Conservation (phyloP, 2,329 filamentous ascomycete genomes). For the Epichloe sylvatica region DNA sequence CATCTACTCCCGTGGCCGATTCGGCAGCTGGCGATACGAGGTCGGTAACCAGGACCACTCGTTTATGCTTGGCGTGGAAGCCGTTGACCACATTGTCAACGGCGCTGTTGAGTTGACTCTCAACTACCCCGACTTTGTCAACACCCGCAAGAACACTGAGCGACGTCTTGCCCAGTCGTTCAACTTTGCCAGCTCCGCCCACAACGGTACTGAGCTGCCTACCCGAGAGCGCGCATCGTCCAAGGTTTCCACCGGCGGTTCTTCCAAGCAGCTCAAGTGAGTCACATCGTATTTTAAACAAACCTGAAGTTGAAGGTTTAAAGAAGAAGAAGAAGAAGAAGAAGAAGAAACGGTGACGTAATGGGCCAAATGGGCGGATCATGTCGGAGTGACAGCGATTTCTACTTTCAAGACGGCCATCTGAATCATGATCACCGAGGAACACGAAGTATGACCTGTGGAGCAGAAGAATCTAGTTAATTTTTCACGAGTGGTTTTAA, state of each 20-base stretch:
- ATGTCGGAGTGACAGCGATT: not conserved
- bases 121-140: constrained; percentile 96
- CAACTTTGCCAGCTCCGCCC: constrained; percentile 19
- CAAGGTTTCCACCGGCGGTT: constrained; percentile 17
- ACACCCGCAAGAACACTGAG: constrained; percentile 50
- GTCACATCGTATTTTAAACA: not conserved
- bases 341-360: not conserved
- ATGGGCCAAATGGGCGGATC: not conserved
- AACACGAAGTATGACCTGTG: not conserved
- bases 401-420: not conserved
- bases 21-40: constrained; percentile 97
- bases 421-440: not conserved
- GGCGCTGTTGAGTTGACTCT: constrained; percentile 83
- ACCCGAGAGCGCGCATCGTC: constrained; percentile 19
- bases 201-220: constrained; percentile 20
- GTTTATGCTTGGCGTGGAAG: constrained; percentile 94
- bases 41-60: constrained; percentile 94
- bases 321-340: not conserved
- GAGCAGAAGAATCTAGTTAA: not conserved
- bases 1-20: constrained; percentile 91
- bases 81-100: constrained; percentile 77
- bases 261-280: constrained; percentile 22
- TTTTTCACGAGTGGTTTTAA: not conserved
- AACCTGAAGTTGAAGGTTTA: not conserved
- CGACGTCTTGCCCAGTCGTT: constrained; percentile 32